Evolutionary conservation across 768 basidiomycete species (phyloP), one percentile per base, ranked within the genome.

Genomic region (Podaxis sp.): DNA sequence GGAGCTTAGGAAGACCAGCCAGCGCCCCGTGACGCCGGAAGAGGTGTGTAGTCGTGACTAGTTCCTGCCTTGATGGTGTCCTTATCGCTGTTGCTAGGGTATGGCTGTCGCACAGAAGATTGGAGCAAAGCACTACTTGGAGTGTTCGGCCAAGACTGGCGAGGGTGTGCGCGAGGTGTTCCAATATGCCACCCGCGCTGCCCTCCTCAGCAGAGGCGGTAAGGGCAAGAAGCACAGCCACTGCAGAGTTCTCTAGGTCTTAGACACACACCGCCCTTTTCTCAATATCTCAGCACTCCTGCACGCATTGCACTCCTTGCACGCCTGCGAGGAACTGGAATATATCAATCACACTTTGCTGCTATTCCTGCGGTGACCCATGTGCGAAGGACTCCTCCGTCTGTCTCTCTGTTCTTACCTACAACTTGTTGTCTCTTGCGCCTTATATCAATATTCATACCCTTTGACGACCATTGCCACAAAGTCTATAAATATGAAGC

Each of bases 91-190:
- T 48, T 52, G 44, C 23, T 42, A 98, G 93, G 97, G 95, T 62
- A 89, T 94, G 86, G 90, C 91, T 6, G 90, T 98, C 36, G 87
- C 91, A 23, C 90, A 92, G 80, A 96, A 98, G 89, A 98, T 99
- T 67, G 91, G 91, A 28, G 96, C 97, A 4, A 91, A 87, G 76
- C 89, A 93, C 71, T 99, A 98, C 75, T 87, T 99, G 55, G 97
- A 99, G 74, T 99, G 97, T 75, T 95, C 93, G 57, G 95, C 95
- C 73, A 90, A 89, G 82, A 88, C 93, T 14, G 95, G 95, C 61
- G 94, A 98, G 76, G 95, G 96, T 67, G 96, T 99, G 51, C 88
- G 91, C 64, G 95, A 98, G 76, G 96, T 99, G 48, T 99, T 99
- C 87, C 94, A 98, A 77, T 91, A 90, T 67, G 97, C 97, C 56